phyloP scores from a whole-genome alignment of 2,329 filamentous ascomycete genomes.

The Aspergillus bombycis region DNA sequence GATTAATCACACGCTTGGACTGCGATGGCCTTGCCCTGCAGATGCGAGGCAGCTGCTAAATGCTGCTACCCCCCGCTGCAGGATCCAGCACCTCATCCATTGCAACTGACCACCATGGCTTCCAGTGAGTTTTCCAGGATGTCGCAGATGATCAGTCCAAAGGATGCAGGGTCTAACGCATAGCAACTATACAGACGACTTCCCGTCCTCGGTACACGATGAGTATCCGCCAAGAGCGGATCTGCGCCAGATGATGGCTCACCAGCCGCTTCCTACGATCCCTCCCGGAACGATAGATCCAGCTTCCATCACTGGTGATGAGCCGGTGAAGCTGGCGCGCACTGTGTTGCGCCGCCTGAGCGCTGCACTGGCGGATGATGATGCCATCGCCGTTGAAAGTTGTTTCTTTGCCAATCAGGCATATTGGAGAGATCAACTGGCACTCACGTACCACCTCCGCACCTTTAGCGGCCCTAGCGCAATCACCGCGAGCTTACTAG shows the following conservation, averaged over 20 bases:
- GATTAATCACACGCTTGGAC: not conserved
- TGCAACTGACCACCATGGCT: not conserved
- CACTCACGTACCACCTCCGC: conserved; percentile 43
- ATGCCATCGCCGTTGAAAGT: conserved; percentile 24
- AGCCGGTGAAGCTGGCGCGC: conserved; percentile 13
- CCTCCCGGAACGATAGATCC: conserved; percentile 15
- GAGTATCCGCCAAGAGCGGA: conserved; percentile 22
- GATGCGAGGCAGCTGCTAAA: not conserved
- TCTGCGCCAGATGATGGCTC: conserved; percentile 28
- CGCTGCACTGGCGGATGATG: conserved; percentile 17
- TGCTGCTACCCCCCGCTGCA: not conserved
- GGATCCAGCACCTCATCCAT: not conserved
- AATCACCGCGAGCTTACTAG: conserved; percentile 27
- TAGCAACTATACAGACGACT: not conserved
- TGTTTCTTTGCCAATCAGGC: conserved; percentile 38
- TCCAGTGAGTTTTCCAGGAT: not conserved
- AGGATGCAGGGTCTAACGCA: not conserved
- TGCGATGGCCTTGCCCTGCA: not conserved
- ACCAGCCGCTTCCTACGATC: conserved; percentile 30
- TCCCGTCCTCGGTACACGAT: not conserved
- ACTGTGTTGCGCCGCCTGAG: conserved; percentile 16
- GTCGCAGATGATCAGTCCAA: not conserved
- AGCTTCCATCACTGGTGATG: conserved; percentile 14
- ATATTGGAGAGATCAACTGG: conserved; percentile 44
- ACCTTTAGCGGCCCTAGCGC: conserved; percentile 30